Percentiles rank a stretch among this genome's conserved stretches.
Evolutionary conservation across 352 stramenopile genomes (phyloP).

Genomic region (Blastocystis sp.): DNA sequence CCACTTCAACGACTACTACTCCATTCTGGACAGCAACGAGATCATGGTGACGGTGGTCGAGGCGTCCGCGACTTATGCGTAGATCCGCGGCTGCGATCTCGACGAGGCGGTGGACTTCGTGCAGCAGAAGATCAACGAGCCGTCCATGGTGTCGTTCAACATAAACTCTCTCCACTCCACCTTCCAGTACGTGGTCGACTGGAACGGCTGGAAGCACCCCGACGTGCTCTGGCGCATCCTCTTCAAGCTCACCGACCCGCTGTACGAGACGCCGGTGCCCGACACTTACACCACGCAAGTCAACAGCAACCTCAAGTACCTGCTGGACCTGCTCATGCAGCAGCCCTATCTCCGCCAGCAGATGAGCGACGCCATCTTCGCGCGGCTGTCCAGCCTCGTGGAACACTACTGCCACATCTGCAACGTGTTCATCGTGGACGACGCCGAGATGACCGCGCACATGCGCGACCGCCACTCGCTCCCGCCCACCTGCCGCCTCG

Average conservation of each 20-base stretch:
- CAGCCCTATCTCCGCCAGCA: neutral
- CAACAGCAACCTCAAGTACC: conserved; percentile 14
- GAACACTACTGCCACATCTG: conserved; percentile 50
- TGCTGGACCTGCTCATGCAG: conserved; percentile 5
- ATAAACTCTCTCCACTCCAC: conserved; percentile 45
- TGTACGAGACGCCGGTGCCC: neutral
- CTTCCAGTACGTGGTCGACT: conserved; percentile 38
- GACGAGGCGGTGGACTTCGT: conserved; percentile 53
- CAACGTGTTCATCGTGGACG: conserved; percentile 11
- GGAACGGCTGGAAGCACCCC: conserved; percentile 34
- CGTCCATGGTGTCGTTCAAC: conserved; percentile 28
- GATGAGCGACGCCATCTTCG: neutral
- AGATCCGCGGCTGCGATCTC: conserved; percentile 50
- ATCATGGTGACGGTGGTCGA: conserved; percentile 17
- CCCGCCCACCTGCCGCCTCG: neutral
- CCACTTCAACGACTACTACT: neutral
- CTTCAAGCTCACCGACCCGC: neutral
- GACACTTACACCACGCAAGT: conserved; percentile 2
- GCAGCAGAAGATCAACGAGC: conserved; percentile 22
- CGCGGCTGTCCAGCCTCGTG: neutral
- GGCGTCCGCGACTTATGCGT: neutral
- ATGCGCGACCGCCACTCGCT: conserved; percentile 2
- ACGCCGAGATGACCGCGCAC: neutral
- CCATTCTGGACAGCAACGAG: conserved; percentile 39
- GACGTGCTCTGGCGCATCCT: conserved; percentile 13